A percentile compares a stretch with the other conserved stretches of the same genome.
Conservation (phyloP, 768 basidiomycete genomes). For the Hericium coralloides region DNA sequence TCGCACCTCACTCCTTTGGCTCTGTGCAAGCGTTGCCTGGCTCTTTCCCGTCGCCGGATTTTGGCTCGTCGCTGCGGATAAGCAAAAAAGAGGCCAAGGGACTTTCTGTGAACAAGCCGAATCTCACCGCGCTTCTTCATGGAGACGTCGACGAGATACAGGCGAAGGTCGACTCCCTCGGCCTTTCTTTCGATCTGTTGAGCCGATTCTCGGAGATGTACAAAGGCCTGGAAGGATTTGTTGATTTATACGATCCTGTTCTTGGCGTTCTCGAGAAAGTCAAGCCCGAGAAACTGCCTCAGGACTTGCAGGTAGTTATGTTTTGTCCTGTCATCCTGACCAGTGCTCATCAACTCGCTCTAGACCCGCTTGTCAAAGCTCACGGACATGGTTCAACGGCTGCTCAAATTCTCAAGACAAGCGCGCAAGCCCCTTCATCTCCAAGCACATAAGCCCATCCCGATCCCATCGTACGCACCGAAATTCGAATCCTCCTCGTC, state of each 20-base stretch:
- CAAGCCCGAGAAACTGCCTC: conserved; percentile 35
- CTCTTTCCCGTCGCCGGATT: conserved; percentile 64
- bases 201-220: conserved; percentile 66
- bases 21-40: conserved; percentile 48
- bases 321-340: neutral
- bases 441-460: conserved; percentile 93
- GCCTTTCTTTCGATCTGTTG: conserved; percentile 52
- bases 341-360: neutral
- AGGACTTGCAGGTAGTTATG: conserved; percentile 44
- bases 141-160: conserved; percentile 39
- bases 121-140: conserved; percentile 36
- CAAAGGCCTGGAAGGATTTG: conserved; percentile 70
- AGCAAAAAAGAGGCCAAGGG: conserved; percentile 27
- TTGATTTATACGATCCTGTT: conserved; percentile 77
- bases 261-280: conserved; percentile 46
- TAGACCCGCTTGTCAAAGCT: conserved; percentile 4
- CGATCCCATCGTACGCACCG: conserved; percentile 88
- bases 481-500: conserved; percentile 81
- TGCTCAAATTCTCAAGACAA: conserved; percentile 67
- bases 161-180: conserved; percentile 64
- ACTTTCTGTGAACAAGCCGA: conserved; percentile 33
- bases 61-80: conserved; percentile 41
- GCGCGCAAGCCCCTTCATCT: conserved; percentile 71
- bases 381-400: conserved; percentile 27
- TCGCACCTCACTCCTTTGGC: conserved; percentile 56